Evolutionary conservation across 176 grass and related monocot genomes (phyloP).

Genomic region (Oryza officinalis): DNA sequence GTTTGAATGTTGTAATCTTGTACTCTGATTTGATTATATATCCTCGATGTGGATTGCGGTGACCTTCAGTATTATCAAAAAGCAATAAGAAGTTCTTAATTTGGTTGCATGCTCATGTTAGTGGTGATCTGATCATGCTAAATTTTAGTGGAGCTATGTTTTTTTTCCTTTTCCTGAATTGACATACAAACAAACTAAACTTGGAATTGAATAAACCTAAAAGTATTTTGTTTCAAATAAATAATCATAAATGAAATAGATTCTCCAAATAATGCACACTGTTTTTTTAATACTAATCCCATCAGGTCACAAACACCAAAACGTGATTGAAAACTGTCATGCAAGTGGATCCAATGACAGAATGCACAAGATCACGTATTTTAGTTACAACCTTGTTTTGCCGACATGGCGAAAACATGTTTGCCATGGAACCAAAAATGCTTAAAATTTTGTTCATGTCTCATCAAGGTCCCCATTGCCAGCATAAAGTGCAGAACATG

Average conservation of each 20-base stretch:
- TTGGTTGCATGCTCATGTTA: neutral
- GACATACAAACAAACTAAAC: neutral
- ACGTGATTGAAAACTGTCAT: conserved; percentile 39
- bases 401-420: conserved; percentile 18
- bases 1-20: conserved; percentile 10
- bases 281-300: neutral
- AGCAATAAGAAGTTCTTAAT: neutral
- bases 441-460: neutral
- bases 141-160: neutral
- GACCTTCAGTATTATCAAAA: neutral
- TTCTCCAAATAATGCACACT: conserved; percentile 30
- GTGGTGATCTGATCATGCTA: conserved; percentile 15
- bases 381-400: conserved; percentile 18
- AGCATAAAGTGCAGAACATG: neutral
- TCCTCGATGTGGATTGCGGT: conserved; percentile 2
- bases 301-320: conserved; percentile 26
- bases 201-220: neutral
- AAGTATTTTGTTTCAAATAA: conserved; percentile 7
- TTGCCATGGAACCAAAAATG: neutral
- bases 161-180: neutral
- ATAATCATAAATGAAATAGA: conserved; percentile 10
- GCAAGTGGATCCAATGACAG: conserved; percentile 44
- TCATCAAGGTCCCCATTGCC: conserved; percentile 21
- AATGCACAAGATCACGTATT: conserved; percentile 19
- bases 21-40: neutral